These are phyloP conservation scores for Boletus mariae DNA, from an alignment of 1,284 basidiomycete species.

Conservation along the genomic window DNA sequence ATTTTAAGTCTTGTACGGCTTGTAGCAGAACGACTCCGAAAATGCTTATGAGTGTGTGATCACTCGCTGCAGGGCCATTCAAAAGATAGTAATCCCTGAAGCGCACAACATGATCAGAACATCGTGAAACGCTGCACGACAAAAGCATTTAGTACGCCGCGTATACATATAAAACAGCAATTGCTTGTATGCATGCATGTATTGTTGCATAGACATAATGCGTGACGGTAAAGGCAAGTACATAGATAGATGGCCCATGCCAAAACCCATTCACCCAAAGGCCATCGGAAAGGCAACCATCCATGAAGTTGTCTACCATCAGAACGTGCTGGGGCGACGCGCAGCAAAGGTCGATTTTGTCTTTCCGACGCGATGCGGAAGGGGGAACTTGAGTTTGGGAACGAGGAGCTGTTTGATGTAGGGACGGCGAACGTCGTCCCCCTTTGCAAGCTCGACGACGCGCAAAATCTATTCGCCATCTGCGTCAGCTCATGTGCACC, in stretches of 20 bases:
- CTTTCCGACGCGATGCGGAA: slow-evolving; percentile 87
- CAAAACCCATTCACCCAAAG: neutral
- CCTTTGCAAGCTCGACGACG: slow-evolving; percentile 91
- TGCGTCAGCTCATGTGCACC: slow-evolving; percentile 1
- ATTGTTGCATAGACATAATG: slow-evolving; percentile 2
- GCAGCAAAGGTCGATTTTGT: slow-evolving; percentile 72
- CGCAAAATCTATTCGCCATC: slow-evolving; percentile 70
- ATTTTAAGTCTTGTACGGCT: too few relatives aligned
- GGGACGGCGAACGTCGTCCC: slow-evolving; percentile 86
- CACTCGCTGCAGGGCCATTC: too few relatives aligned
- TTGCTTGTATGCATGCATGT: neutral
- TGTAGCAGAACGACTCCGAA: too few relatives aligned
- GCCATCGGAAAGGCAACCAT: neutral
- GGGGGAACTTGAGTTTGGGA: slow-evolving; percentile 95
- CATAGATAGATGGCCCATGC: slow-evolving; percentile 2
- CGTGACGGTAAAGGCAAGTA: slow-evolving; percentile 7
- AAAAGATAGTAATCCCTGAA: too few relatives aligned
- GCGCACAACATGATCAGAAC: too few relatives aligned
- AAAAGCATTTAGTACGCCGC: too few relatives aligned
- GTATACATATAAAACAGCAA: too few relatives aligned
- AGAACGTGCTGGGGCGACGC: slow-evolving; percentile 69
- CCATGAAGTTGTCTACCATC: slow-evolving; percentile 11
- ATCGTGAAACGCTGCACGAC: too few relatives aligned
- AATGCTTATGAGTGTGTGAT: too few relatives aligned
- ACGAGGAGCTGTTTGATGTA: slow-evolving; percentile 97